phyloP scores from a whole-genome alignment of 192 early-diverging fungal species.

The Linnemannia zychae region DNA sequence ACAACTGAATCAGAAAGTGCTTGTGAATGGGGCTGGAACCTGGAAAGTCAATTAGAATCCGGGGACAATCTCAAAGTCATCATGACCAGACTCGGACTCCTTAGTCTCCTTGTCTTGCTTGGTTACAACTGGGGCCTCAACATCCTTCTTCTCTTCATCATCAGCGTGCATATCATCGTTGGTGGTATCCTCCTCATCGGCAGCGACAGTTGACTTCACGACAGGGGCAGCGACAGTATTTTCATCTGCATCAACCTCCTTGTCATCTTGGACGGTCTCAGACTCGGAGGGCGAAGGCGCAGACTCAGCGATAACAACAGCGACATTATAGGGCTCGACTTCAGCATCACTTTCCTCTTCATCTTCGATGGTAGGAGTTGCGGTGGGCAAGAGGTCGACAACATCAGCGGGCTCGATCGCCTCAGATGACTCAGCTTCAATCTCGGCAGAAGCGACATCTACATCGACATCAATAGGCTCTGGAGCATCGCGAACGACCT shows the following conservation, averaged over 20 bases:
- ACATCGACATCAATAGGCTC: not conserved
- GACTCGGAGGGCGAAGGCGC: slow-evolving; percentile 10
- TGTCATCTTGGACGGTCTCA: slow-evolving; percentile 19
- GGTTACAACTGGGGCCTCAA: not conserved
- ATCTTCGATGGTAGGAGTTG: not conserved
- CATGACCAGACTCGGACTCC: slow-evolving; percentile 2
- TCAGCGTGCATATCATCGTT: not conserved
- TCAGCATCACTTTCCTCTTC: slow-evolving; percentile 11
- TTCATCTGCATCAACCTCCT: not conserved
- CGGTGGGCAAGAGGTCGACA: not conserved
- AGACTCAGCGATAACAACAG: not conserved
- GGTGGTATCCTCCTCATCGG: not conserved
- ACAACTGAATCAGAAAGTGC: not conserved
- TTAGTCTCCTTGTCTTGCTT: not conserved
- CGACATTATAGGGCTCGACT: slow-evolving; percentile 11
- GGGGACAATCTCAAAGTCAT: slow-evolving; percentile 28
- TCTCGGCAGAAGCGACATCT: not conserved
- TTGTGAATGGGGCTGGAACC: no score
- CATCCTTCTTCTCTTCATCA: not conserved
- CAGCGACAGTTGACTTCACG: not conserved
- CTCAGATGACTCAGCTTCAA: not conserved
- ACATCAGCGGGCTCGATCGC: not conserved
- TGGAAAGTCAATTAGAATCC: no score
- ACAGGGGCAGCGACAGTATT: not conserved
- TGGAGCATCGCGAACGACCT: slow-evolving; percentile 12